Evolutionary conservation across 2,329 filamentous ascomycete genomes (phyloP).

Genomic region (Aspergillus pseudonomiae): DNA sequence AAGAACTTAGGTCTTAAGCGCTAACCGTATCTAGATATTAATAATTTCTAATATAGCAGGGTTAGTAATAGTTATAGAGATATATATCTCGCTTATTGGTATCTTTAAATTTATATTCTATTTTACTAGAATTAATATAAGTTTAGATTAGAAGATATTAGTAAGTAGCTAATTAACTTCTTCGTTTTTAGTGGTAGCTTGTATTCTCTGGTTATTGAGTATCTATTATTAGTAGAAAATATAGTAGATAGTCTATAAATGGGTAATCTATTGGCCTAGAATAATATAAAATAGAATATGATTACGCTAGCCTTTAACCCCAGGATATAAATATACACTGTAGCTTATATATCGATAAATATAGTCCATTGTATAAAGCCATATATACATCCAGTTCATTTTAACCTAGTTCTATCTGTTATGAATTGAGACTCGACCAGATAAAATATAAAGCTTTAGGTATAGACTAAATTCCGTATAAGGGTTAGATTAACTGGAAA

Average conservation of each 20-base stretch:
- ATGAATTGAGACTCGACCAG: background rate
- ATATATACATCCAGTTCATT: background rate
- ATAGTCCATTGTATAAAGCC: background rate
- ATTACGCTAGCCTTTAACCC: too few species aligned
- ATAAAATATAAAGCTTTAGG: background rate
- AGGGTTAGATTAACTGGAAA: background rate
- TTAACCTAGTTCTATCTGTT: background rate
- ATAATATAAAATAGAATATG: too few species aligned
- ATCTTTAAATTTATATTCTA: background rate
- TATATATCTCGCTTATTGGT: conserved; percentile 3
- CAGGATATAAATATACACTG: too few species aligned
- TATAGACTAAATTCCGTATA: background rate
- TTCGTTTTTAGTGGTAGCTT: background rate
- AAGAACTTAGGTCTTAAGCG: background rate
- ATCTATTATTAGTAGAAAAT: background rate
- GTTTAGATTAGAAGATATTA: background rate
- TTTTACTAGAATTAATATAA: background rate
- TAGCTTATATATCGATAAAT: background rate
- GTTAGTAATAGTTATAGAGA: background rate
- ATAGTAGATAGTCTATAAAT: too few species aligned
- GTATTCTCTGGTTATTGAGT: conserved; percentile 1
- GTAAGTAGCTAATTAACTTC: conserved; percentile 1
- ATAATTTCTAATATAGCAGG: conserved; percentile 1
- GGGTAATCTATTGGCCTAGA: too few species aligned
- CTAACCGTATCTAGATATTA: background rate